Conservation (phyloP, 106 monocot species). For the Dendrobium nobile region DNA sequence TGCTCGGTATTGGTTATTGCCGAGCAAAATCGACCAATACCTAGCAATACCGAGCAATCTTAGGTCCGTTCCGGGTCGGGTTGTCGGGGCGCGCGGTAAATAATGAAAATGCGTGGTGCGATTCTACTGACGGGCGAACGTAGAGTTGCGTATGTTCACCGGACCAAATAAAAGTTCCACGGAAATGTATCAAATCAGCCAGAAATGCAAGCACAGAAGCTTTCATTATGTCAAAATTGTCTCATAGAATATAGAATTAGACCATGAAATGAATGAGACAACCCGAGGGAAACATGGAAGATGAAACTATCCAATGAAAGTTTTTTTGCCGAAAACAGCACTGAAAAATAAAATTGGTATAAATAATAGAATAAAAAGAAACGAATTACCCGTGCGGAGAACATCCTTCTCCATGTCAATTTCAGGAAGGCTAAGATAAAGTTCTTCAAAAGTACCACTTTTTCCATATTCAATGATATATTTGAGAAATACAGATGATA, state of each 20-base stretch:
- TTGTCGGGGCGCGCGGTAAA: too few relatives aligned
- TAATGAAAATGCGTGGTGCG: too few relatives aligned
- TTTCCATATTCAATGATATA: conserved; percentile 81
- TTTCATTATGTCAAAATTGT: not conserved
- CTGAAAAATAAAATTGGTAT: not conserved
- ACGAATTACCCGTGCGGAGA: conserved; percentile 44
- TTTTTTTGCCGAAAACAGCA: not conserved
- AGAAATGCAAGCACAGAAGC: not conserved
- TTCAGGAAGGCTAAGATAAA: conserved; percentile 57
- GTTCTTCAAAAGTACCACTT: conserved; percentile 61
- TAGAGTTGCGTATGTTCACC: too few relatives aligned
- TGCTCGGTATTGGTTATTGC: too few relatives aligned
- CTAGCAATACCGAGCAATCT: too few relatives aligned
- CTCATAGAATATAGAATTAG: not conserved
- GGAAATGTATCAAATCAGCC: not conserved
- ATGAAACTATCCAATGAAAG: not conserved
- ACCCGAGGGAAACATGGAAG: not conserved
- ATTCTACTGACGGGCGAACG: too few relatives aligned
- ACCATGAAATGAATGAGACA: not conserved
- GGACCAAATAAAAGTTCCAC: too few relatives aligned
- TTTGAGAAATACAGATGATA: conserved; percentile 89
- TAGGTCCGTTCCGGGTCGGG: too few relatives aligned
- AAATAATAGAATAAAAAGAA: not conserved
- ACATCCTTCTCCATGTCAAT: conserved; percentile 39
- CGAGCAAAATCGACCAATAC: too few relatives aligned